Evolutionary conservation across 2,329 filamentous ascomycete genomes (phyloP), one percentile per base, ranked within the genome.

Genomic region (Pestalotiopsis sp.): DNA sequence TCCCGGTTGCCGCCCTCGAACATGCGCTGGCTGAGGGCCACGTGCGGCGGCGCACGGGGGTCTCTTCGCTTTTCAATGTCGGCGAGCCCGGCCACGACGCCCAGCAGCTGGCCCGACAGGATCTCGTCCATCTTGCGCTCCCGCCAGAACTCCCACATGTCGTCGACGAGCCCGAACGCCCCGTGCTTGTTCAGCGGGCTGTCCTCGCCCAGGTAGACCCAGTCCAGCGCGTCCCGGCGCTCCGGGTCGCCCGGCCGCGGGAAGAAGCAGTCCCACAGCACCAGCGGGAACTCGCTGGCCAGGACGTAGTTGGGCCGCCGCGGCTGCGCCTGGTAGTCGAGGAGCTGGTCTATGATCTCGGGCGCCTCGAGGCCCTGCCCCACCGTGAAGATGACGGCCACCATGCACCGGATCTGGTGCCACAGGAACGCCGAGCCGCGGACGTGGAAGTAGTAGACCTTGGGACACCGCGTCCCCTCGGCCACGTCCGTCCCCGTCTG

Each of bases 401-500:
- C 91, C 89, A 99, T 95, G 83, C 95, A 93, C 27, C 96, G 91
- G 73, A 99, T 97, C 82, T 99, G 96, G 82, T 99, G 96, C 96
- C 96, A 99, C 61, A 99, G 83, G 80, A 99, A 99, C 1, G 95
- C 96, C 7, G 92, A 94, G 23, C 96, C 96, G 73, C 95, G 90
- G 56, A 99, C 90, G 69, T 92, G 91, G 80, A 99, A 97, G 70
- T 92, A 91, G 82, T 97, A 98, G 14, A 98, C 87, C 76, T 93
- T 93, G 5, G 69, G 70, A 0, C 68, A 74, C 6, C 49, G 70
- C 4, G 69, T 68, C 2, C 65, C 69, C 20, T 66, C 70, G 41
- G 68, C 41, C 31, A 65, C 59, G 69, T 71, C 23, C 74, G 70
- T 45, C 45, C 68, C 61, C 60, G 68, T 60, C 3, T 75, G 67